A percentile compares a stretch with the other conserved stretches of the same genome.
Evolutionary conservation across 495 filamentous ascomycete genomes (phyloP).

Genomic region (Astrocystis sublimbata): DNA sequence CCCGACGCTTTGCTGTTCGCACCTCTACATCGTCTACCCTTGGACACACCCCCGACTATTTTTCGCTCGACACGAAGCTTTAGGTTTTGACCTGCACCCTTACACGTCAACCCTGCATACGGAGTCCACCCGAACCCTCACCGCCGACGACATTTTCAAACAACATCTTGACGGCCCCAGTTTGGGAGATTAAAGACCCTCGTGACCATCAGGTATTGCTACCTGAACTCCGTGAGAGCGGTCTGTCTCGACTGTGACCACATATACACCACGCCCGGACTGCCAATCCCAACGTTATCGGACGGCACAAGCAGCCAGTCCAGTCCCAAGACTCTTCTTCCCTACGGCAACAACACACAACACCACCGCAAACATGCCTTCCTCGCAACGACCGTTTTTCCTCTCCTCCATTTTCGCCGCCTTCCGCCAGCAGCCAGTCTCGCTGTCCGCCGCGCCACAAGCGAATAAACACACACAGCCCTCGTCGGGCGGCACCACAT

Average conservation of each 20-base stretch:
- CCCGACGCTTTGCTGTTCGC: background rate
- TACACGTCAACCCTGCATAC: background rate
- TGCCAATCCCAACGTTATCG: background rate
- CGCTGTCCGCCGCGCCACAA: slow-evolving; percentile 39
- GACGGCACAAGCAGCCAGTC: background rate
- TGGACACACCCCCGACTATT: background rate
- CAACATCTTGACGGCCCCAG: background rate
- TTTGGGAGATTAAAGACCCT: background rate
- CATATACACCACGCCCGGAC: background rate
- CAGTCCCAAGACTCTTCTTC: no score
- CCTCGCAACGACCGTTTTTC: slow-evolving; percentile 73
- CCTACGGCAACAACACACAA: background rate
- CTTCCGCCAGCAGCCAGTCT: slow-evolving; percentile 59
- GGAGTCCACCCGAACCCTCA: background rate
- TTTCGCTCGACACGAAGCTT: slow-evolving; percentile 12
- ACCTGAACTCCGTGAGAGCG: background rate
- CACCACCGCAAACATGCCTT: slow-evolving; percentile 54
- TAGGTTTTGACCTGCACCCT: background rate
- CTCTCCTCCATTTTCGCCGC: slow-evolving; percentile 83
- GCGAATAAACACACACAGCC: slow-evolving; percentile 44
- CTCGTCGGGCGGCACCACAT: slow-evolving; percentile 41
- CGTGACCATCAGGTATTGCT: background rate
- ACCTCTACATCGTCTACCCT: background rate
- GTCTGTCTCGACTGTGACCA: background rate
- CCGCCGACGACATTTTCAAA: background rate